These are phyloP conservation scores for Xanthoconium separans DNA, from an alignment of 1,284 basidiomycete species.

Conservation along the genomic window DNA sequence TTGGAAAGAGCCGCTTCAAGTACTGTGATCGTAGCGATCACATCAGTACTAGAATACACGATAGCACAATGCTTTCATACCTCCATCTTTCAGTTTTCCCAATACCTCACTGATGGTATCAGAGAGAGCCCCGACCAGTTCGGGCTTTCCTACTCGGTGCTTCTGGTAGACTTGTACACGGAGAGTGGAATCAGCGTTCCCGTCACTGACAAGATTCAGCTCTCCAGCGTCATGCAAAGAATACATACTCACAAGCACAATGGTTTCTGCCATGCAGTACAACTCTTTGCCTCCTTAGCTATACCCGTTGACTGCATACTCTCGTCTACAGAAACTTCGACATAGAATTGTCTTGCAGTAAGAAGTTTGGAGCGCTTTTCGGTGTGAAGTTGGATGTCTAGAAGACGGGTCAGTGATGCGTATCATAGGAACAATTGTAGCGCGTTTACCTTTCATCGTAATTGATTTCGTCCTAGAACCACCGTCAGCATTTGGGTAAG, in stretches of 20 bases:
- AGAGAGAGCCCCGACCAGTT: not conserved
- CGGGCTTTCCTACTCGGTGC: not conserved
- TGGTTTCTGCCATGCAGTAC: not conserved
- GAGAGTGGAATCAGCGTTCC: not conserved
- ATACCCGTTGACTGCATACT: too few species aligned
- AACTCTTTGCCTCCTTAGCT: not conserved
- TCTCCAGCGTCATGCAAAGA: too few species aligned
- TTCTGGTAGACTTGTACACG: not conserved
- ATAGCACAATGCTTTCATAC: not conserved
- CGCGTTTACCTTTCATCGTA: too few species aligned
- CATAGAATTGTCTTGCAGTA: too few species aligned
- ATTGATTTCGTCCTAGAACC: too few species aligned
- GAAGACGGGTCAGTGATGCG: too few species aligned
- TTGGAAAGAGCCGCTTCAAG: not conserved
- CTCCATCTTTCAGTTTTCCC: not conserved
- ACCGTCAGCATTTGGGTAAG: too few species aligned
- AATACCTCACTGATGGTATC: not conserved
- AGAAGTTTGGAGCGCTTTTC: too few species aligned
- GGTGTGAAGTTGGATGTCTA: too few species aligned
- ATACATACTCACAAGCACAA: not conserved
- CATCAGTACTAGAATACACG: not conserved
- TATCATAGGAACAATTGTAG: too few species aligned
- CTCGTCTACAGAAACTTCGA: too few species aligned
- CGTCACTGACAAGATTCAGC: not conserved
- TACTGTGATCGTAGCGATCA: not conserved